These are phyloP conservation scores for Erythrobasidium hasegawianum DNA, from an alignment of 1,284 basidiomycete genomes.

Conservation along the genomic window DNA sequence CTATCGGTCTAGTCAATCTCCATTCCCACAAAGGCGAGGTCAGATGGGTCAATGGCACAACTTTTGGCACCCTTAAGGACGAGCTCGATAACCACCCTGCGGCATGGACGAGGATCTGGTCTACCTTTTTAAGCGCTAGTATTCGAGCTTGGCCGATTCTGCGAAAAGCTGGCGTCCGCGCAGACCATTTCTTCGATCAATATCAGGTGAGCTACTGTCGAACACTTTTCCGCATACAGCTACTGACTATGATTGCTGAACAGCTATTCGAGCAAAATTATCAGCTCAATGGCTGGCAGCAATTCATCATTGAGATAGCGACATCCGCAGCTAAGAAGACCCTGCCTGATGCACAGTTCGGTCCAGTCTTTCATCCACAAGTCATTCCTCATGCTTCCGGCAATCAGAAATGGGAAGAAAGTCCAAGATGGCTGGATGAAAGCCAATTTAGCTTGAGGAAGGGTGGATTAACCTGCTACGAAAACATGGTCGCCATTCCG, in stretches of 20 bases:
- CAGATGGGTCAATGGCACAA: constrained; percentile 1
- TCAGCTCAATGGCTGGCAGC: constrained; percentile 5
- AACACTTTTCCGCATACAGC: too few species aligned
- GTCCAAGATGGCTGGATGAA: neutral
- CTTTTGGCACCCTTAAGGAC: constrained; percentile 4
- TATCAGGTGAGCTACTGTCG: constrained; percentile 8
- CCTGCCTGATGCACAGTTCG: neutral
- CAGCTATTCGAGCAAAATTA: neutral
- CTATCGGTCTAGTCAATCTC: neutral
- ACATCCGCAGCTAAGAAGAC: neutral
- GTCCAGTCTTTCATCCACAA: neutral
- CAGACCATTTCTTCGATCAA: constrained; percentile 3
- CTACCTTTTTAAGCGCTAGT: neutral
- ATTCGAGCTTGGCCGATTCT: neutral
- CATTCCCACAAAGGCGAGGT: neutral
- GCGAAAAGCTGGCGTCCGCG: neutral
- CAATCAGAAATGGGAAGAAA: neutral
- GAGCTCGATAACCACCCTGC: constrained; percentile 9
- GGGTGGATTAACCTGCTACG: constrained; percentile 2
- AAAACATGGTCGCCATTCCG: constrained; percentile 5
- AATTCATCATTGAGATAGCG: neutral
- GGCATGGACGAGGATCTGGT: constrained; percentile 7
- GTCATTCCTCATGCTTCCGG: neutral
- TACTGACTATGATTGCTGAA: neutral
- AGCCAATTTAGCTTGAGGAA: neutral